These are phyloP conservation scores for Leucaena leucocephala DNA, from an alignment of 306 rosid genomes.

Conservation along the genomic window DNA sequence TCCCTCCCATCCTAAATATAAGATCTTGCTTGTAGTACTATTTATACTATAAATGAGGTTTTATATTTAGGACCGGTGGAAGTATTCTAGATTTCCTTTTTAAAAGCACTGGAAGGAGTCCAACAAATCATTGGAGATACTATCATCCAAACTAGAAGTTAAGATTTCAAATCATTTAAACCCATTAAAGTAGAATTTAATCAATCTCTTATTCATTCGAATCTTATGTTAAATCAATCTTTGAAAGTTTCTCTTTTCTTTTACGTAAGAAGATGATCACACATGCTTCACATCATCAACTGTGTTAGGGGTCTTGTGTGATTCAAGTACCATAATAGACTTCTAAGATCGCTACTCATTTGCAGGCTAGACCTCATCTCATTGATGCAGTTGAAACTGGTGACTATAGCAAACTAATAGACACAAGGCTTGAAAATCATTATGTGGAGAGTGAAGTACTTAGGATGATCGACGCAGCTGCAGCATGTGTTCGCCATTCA, in stretches of 20 bases:
- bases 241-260: neutral
- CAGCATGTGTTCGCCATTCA: constrained; percentile 94
- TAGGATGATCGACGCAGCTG: constrained; percentile 92
- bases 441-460: constrained; percentile 79
- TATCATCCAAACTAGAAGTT: neutral
- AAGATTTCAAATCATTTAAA: neutral
- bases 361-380: constrained; percentile 88
- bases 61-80: too few relatives aligned
- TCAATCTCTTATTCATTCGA: neutral
- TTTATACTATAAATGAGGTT: too few relatives aligned
- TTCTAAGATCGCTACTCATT: constrained; percentile 31
- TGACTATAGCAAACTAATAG: constrained; percentile 56
- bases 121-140: neutral
- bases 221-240: neutral
- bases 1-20: too few relatives aligned
- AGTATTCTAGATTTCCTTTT: neutral
- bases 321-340: neutral
- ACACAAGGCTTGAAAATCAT: constrained; percentile 65
- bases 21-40: too few relatives aligned
- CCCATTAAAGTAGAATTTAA: neutral
- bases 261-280: neutral
- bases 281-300: constrained; percentile 14
- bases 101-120: neutral
- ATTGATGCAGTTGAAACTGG: constrained; percentile 69
- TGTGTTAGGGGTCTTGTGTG: neutral